Conservation (phyloP, 169 alveolate genomes). For the Plasmodium sp. region DNA sequence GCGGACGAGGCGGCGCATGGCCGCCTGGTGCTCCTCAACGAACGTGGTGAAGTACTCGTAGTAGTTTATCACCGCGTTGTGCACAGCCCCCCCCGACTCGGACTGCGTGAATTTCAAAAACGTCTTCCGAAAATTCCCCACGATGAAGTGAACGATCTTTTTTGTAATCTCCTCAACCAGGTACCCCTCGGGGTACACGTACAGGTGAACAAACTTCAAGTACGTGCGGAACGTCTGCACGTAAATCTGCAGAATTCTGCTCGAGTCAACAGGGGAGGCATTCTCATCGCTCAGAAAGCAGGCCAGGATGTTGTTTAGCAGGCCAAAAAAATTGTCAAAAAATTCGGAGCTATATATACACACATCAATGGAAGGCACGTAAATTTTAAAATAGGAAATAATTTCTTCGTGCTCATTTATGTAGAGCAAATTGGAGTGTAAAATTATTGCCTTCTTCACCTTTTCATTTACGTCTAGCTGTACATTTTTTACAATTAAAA, state of each 20-base stretch:
- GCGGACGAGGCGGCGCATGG: background rate
- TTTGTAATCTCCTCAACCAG: background rate
- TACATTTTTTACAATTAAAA: background rate
- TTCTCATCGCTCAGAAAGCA: slow-evolving; percentile 8
- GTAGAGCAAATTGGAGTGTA: slow-evolving; percentile 28
- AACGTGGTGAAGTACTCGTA: slow-evolving; percentile 49
- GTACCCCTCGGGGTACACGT: background rate
- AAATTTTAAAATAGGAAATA: slow-evolving; percentile 12
- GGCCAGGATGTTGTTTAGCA: slow-evolving; percentile 25
- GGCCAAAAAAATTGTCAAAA: slow-evolving; percentile 20
- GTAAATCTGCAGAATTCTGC: background rate
- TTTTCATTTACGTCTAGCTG: slow-evolving; percentile 30
- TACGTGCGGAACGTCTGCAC: background rate
- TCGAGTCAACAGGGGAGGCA: background rate
- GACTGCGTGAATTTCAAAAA: slow-evolving; percentile 42
- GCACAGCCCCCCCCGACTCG: background rate
- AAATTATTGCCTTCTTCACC: background rate
- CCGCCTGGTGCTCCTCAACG: slow-evolving; percentile 43
- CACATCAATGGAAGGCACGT: background rate
- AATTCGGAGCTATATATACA: slow-evolving; percentile 26
- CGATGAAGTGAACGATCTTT: slow-evolving; percentile 7
- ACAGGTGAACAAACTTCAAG: background rate
- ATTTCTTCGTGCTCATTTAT: slow-evolving; percentile 61
- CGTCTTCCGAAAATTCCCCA: slow-evolving; percentile 13
- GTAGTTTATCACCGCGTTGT: slow-evolving; percentile 38